Evolutionary conservation across 148 eudicot species (phyloP), one percentile per base, ranked within the genome.

Genomic region (Euryodendron excelsum): DNA sequence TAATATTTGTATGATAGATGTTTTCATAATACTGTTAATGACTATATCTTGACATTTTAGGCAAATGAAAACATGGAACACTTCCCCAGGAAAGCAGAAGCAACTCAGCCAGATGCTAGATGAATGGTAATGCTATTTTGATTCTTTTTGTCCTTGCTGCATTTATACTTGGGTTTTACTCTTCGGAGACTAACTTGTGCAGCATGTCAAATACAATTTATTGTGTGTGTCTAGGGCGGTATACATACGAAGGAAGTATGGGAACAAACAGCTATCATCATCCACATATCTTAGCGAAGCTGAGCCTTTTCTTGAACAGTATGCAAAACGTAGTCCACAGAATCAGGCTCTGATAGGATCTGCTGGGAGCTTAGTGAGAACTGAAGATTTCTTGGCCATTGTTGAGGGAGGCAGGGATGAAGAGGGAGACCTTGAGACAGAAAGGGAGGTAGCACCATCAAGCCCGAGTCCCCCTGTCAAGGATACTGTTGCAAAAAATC

Each of bases 61-160:
- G 84, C 99, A 95, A 88, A 90, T 95, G 97, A 85, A 88, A 82
- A 95, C 72, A 70, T 95, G 99, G 99, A 93, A 92, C 72, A 95
- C 97, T 65, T 95, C 99, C 39, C 80, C 88, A 13, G 84, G 78
- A 53, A 95, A 95, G 88, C 96, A 91, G 80, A 86, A 80, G 80
- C 90, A 88, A 77, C 85, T 95, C 72, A 86, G 86, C 87, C 90
- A 88, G 81, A 90, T 95, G 97, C 86, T 95, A 36, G 99, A 95
- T 84, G 99, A 95, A 85, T 95, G 99, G 99, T 95, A 93, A 56
- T 73, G 56, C 31, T 25, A 36, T 11, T 27, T 44, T 18, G 13
- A 23, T 67, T 34, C 8, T 53, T 9, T 41, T 9, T 20, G 21
- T 34, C 52, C 25, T 73, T 70, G 61, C 53, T 61, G 18, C 34